phyloP scores from a whole-genome alignment of 78 protist species.

The Cavenderia fasciculata region DNA sequence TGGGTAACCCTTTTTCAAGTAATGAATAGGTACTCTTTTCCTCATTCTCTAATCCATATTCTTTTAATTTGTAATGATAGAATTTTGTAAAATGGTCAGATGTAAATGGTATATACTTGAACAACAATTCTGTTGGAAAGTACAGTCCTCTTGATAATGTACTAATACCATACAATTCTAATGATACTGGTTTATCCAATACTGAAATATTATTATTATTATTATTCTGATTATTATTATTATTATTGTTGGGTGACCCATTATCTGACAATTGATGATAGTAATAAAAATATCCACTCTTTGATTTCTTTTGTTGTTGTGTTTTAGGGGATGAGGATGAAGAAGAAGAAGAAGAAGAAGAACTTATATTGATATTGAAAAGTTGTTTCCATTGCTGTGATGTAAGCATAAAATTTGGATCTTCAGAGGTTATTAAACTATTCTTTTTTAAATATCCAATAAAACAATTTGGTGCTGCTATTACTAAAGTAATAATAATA shows the following conservation, averaged over 20 bases:
- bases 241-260: background rate
- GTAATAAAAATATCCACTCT: background rate
- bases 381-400: slow-evolving; percentile 71
- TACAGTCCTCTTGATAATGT: background rate
- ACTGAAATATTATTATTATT: background rate
- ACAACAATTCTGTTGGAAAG: slow-evolving; percentile 56
- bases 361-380: slow-evolving; percentile 42
- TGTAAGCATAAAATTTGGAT: slow-evolving; percentile 22
- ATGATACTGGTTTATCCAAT: slow-evolving; percentile 10
- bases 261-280: background rate
- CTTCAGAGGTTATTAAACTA: background rate
- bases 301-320: background rate
- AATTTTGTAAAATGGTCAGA: background rate
- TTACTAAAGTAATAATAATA: background rate
- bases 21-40: slow-evolving; percentile 27
- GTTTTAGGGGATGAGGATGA: background rate
- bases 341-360: background rate
- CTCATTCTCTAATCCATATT: slow-evolving; percentile 26
- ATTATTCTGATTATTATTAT: background rate
- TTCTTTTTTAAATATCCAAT: slow-evolving; percentile 3
- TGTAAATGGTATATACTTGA: slow-evolving; percentile 17
- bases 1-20: slow-evolving; percentile 43
- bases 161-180: slow-evolving; percentile 10
- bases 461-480: slow-evolving; percentile 51
- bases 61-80: slow-evolving; percentile 33